phyloP scores from a whole-genome alignment of 163 green algal species.

The Scenedesmus sp. region DNA sequence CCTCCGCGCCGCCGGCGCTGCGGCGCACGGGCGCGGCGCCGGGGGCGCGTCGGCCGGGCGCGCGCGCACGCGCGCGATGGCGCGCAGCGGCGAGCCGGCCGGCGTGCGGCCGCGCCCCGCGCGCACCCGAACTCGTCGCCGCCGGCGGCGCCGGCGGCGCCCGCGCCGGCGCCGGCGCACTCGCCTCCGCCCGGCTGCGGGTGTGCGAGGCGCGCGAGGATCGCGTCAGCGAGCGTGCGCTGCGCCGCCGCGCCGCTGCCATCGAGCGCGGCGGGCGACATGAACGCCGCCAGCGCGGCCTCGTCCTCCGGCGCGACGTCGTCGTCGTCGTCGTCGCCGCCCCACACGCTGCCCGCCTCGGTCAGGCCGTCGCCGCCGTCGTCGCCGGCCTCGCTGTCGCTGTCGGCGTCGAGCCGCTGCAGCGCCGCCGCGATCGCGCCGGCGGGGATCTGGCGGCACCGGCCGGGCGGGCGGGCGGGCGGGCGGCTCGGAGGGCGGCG shows the following conservation, averaged over 20 bases:
- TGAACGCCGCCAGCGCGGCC: constrained; percentile 86
- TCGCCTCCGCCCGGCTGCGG: no score
- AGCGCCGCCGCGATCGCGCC: constrained; percentile 51
- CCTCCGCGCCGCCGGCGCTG: constrained; percentile 34
- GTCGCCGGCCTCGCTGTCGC: constrained; percentile 59
- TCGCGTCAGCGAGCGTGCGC: constrained; percentile 82
- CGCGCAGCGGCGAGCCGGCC: not conserved
- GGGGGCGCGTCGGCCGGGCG: no score
- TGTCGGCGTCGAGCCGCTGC: constrained; percentile 57
- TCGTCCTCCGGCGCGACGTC: constrained; percentile 88
- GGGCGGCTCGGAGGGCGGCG: no score
- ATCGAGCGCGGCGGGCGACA: constrained; percentile 59
- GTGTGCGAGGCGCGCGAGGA: constrained; percentile 85
- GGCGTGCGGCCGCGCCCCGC: not conserved
- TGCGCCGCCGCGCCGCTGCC: constrained; percentile 26
- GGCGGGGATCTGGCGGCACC: constrained; percentile 43
- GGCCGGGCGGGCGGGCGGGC: no score
- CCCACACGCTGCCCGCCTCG: constrained; percentile 42
- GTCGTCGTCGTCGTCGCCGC: constrained; percentile 53
- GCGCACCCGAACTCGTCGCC: constrained; percentile 54
- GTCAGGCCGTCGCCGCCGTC: constrained; percentile 31
- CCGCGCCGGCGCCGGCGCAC: not conserved
- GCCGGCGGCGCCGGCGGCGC: constrained; percentile 39
- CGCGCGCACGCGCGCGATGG: not conserved
- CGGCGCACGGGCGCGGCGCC: not conserved